phyloP scores from a whole-genome alignment of 148 eudicot genomes.

The Euryodendron excelsum region DNA sequence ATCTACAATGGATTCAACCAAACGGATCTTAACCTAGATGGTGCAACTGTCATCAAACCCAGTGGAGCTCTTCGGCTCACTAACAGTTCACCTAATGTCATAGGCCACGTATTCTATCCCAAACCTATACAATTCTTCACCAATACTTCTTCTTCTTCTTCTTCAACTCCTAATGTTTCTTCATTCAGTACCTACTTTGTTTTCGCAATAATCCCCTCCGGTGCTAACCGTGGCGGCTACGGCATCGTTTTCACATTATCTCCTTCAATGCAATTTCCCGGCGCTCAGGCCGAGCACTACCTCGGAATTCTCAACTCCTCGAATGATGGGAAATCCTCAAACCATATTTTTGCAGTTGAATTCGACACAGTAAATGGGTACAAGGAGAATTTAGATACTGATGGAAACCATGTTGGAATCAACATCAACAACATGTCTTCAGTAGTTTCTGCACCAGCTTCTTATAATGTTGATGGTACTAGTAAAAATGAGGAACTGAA shows the following conservation, averaged over 20 bases:
- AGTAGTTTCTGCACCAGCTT: not conserved
- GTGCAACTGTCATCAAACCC: conserved; percentile 8
- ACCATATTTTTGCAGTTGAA: conserved; percentile 33
- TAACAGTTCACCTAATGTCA: not conserved
- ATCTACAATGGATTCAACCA: conserved; percentile 24
- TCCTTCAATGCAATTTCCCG: not conserved
- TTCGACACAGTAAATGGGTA: conserved; percentile 32
- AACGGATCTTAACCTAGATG: not conserved
- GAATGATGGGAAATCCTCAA: conserved; percentile 12
- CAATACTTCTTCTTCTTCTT: not conserved
- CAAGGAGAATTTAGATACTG: not conserved
- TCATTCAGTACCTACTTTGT: conserved; percentile 32
- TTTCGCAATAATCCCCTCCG: conserved; percentile 14
- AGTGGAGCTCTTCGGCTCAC: conserved; percentile 32
- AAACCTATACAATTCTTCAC: not conserved
- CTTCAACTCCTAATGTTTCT: conserved; percentile 3
- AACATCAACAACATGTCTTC: conserved; percentile 24
- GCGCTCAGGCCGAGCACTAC: conserved; percentile 15
- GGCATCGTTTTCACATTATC: conserved; percentile 37
- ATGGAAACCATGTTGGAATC: conserved; percentile 32
- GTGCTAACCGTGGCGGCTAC: conserved; percentile 23
- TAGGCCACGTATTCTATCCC: conserved; percentile 28
- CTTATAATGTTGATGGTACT: not conserved
- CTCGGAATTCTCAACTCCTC: conserved; percentile 24
- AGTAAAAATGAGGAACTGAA: not conserved